These are phyloP conservation scores for Phalaenopsis hybrid DNA, from an alignment of 116 monocot species.

Conservation along the genomic window DNA sequence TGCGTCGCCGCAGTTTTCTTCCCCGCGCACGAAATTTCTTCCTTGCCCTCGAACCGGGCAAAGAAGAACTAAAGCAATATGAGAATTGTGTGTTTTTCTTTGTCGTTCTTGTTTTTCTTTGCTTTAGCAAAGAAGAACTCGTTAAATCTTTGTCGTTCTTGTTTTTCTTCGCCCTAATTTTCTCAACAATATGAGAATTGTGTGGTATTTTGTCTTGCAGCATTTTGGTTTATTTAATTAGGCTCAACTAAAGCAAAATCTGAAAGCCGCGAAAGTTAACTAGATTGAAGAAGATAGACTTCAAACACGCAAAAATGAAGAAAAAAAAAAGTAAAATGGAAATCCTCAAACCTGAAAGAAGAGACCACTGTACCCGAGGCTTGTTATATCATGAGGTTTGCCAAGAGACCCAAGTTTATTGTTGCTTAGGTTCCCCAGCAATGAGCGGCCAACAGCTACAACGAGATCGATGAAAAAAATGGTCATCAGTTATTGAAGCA, in stretches of 20 bases:
- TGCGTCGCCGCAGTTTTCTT: too few species aligned
- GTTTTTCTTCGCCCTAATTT: too few species aligned
- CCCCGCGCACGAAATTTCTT: too few species aligned
- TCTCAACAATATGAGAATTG: too few species aligned
- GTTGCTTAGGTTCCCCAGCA: conserved; percentile 7
- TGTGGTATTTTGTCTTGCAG: too few species aligned
- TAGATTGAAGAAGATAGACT: background rate
- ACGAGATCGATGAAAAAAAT: background rate
- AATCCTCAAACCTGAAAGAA: conserved; percentile 7
- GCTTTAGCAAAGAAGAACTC: too few species aligned
- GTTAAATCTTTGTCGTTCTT: too few species aligned
- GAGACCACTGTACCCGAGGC: background rate
- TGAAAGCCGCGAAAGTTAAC: background rate
- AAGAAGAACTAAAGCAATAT: too few species aligned
- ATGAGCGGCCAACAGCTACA: conserved; percentile 10
- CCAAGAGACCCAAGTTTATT: conserved; percentile 1
- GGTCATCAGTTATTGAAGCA: background rate
- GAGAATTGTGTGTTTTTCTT: too few species aligned
- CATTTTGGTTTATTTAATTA: too few species aligned
- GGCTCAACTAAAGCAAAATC: background rate
- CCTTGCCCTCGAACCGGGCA: too few species aligned
- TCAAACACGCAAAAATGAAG: background rate
- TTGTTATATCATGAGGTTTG: background rate
- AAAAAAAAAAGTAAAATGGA: background rate
- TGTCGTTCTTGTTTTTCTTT: too few species aligned